These are phyloP conservation scores for Musa beccarii DNA, from an alignment of 176 grass and related monocot genomes.

Conservation along the genomic window DNA sequence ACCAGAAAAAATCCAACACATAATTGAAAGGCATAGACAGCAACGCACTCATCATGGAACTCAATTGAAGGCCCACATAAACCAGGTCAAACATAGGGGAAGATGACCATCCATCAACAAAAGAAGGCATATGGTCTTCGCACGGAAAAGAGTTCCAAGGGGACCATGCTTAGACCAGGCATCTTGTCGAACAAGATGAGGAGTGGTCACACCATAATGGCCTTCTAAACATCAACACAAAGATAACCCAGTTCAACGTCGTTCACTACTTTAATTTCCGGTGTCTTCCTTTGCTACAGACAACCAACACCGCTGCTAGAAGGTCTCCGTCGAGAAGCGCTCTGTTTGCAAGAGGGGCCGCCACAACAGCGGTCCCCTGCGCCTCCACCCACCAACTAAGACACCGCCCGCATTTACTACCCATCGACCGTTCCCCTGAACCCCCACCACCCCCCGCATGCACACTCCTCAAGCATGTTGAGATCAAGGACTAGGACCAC, in stretches of 20 bases:
- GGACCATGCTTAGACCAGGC: conserved; percentile 3
- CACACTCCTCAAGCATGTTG: not conserved
- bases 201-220: not conserved
- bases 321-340: not conserved
- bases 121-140: not conserved
- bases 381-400: conserved; percentile 1
- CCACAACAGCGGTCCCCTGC: conserved; percentile 19
- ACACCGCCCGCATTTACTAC: not conserved
- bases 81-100: conserved; percentile 3
- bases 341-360: not conserved
- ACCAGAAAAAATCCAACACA: not conserved
- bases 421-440: no score
- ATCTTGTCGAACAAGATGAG: not conserved
- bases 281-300: no score
- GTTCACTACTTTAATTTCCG: no score
- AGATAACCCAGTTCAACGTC: no score
- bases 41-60: not conserved
- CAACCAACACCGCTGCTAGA: no score
- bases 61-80: not conserved
- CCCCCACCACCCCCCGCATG: no score
- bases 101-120: not conserved
- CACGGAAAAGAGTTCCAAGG: conserved; percentile 7
- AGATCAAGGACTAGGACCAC: not conserved
- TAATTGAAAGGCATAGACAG: conserved; percentile 1
- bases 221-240: not conserved